Conservation (phyloP, 495 filamentous ascomycete genomes). For the Aspergillus cristatus region DNA sequence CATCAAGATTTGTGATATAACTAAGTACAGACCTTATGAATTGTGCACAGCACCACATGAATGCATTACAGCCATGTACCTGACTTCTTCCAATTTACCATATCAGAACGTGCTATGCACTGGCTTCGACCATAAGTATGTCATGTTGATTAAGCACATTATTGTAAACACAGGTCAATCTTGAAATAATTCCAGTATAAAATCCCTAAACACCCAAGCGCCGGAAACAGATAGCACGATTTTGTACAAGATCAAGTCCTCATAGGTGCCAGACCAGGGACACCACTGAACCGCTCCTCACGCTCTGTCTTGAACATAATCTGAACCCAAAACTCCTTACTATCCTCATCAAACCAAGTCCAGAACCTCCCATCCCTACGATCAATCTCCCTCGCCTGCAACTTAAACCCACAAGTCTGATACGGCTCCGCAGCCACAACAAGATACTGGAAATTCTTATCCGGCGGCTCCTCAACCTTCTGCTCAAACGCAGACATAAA, state of each 20-base stretch:
- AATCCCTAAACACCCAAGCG: constrained; percentile 5
- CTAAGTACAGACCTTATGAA: constrained; percentile 8
- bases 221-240: constrained; percentile 2
- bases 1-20: constrained; percentile 6
- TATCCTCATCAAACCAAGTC: constrained; percentile 92
- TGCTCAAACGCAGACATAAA: constrained; percentile 98
- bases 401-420: constrained; percentile 92
- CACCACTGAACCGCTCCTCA: constrained; percentile 89
- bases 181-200: constrained; percentile 3
- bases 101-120: too few relatives aligned
- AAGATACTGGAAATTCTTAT: constrained; percentile 89
- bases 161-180: too few relatives aligned
- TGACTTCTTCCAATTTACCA: too few relatives aligned
- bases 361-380: constrained; percentile 77
- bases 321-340: constrained; percentile 98
- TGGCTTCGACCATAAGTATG: too few relatives aligned
- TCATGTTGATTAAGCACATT: too few relatives aligned
- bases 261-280: constrained; percentile 75
- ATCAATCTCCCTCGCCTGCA: constrained; percentile 92
- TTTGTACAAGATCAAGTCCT: constrained; percentile 14
- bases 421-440: constrained; percentile 96
- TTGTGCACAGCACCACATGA: too few relatives aligned
- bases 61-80: too few relatives aligned
- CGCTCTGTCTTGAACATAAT: constrained; percentile 98
- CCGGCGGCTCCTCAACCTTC: constrained; percentile 89